Evolutionary conservation across 129 eudicot genomes (phyloP), one percentile per base, ranked within the genome.

Genomic region (Centella asiatica): DNA sequence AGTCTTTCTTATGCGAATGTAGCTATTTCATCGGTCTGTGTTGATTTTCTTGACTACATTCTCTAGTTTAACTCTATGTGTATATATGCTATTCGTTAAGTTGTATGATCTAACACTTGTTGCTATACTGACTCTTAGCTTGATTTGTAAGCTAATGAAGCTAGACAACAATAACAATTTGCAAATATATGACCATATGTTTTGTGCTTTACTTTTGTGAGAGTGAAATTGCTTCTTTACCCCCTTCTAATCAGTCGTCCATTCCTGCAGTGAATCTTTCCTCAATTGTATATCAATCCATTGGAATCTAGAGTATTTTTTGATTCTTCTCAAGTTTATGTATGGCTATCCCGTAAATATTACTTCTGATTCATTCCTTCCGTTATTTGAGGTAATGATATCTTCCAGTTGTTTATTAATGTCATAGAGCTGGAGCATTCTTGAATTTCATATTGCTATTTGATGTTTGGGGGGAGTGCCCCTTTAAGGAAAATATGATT

Each of bases 341-440:
- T 77, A 74, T 75, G 95, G 94, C 50, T 68, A 71, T 75, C 70
- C 70, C 0, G 60, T 83, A 70, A 87, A 86, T 53, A 42, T 90
- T 37, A 74, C 82, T 14, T 48, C 92, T 0, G 62, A 66, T 28
- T 83, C 69, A 33, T 86, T 86, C 56, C 63, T 90, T 46, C 70
- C 78, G 23, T 62, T 86, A 36, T 68, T 74, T 64, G 80, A 86
- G 86, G 97, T 90, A 71, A 66, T 37, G 40, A 17, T 57, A 15
- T 12, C n/a, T 33, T 32, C 20, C 24, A 34, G 44, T 57, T 20
- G 2, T n/a, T 18, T 7, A 12, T 57, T 2, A 13, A 18, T 27
- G 8, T 27, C 24, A 15, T 27, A 5, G 11, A 6, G 15, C 6
- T 54, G 17, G 19, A 12, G 37, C 27, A 31, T 29, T 7, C 36